These are phyloP conservation scores for Leptomonas pyrrhocoris DNA, from an alignment of 208 protist genomes.

Conservation along the genomic window DNA sequence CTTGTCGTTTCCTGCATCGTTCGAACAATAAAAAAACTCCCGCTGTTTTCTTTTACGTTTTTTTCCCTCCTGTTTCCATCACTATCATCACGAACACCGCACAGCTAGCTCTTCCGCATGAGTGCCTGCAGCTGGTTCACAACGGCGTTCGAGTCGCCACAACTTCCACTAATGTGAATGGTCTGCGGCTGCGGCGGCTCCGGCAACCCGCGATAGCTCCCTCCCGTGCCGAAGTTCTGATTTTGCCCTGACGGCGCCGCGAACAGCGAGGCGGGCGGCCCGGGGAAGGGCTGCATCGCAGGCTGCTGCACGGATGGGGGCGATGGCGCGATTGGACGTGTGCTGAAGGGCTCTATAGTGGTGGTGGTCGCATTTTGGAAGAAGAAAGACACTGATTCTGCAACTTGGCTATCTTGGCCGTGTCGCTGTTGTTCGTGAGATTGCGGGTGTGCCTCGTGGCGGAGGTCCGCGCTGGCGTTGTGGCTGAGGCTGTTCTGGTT, in stretches of 20 bases:
- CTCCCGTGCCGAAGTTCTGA: background rate
- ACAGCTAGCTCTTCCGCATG: constrained; percentile 11
- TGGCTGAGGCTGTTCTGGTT: background rate
- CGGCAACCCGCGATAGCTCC: background rate
- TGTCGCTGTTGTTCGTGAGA: background rate
- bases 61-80: background rate
- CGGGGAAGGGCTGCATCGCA: background rate
- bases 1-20: no score
- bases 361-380: constrained; percentile 24
- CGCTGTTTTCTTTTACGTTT: background rate
- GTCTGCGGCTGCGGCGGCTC: constrained; percentile 8
- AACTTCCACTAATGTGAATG: constrained; percentile 25
- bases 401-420: background rate
- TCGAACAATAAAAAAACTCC: background rate
- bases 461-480: background rate
- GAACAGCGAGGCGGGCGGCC: background rate
- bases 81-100: background rate
- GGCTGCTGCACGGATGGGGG: background rate
- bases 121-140: constrained; percentile 36
- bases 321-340: constrained; percentile 18
- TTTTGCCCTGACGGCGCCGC: background rate
- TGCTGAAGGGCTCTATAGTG: constrained; percentile 32
- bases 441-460: background rate
- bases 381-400: constrained; percentile 2
- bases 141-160: constrained; percentile 29